Conservation (phyloP, 2,329 filamentous ascomycete genomes). For the Alternaria rosae region DNA sequence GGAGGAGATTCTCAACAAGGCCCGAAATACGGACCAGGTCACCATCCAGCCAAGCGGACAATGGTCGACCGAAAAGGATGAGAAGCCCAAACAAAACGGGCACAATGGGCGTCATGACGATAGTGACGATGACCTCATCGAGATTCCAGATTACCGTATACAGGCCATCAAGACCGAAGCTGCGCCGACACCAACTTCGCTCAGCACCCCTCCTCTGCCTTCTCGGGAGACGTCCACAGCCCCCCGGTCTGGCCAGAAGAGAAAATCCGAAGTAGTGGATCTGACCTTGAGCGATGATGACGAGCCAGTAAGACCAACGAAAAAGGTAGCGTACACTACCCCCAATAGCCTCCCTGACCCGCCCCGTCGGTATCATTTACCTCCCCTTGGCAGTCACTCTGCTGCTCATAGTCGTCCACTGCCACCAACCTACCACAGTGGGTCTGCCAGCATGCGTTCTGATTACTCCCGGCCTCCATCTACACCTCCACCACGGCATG, state of each 20-base stretch:
- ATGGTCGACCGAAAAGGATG: constrained; percentile 68
- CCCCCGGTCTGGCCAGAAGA: constrained; percentile 51
- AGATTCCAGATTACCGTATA: constrained; percentile 52
- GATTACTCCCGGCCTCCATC: constrained; percentile 33
- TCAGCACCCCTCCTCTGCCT: constrained; percentile 56
- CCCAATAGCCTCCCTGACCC: constrained; percentile 46
- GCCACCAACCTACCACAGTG: constrained; percentile 21
- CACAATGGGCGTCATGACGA: constrained; percentile 50
- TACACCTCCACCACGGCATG: constrained; percentile 22
- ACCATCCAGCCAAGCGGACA: constrained; percentile 86
- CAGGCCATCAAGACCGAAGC: constrained; percentile 53
- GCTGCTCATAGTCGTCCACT: constrained; percentile 28
- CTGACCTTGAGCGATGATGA: constrained; percentile 59
- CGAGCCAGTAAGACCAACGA: constrained; percentile 49
- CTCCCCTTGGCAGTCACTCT: constrained; percentile 22
- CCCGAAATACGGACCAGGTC: constrained; percentile 79
- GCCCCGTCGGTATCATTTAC: constrained; percentile 39
- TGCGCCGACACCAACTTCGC: constrained; percentile 44
- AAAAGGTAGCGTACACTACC: constrained; percentile 53
- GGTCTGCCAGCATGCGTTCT: constrained; percentile 23
- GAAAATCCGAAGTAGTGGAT: constrained; percentile 58
- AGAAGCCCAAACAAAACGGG: constrained; percentile 46
- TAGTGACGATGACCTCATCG: constrained; percentile 56
- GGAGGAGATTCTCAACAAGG: constrained; percentile 81
- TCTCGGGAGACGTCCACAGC: constrained; percentile 53